Evolutionary conservation across 306 rosid genomes (phyloP).

Genomic region (Cyamopsis tetragonoloba): DNA sequence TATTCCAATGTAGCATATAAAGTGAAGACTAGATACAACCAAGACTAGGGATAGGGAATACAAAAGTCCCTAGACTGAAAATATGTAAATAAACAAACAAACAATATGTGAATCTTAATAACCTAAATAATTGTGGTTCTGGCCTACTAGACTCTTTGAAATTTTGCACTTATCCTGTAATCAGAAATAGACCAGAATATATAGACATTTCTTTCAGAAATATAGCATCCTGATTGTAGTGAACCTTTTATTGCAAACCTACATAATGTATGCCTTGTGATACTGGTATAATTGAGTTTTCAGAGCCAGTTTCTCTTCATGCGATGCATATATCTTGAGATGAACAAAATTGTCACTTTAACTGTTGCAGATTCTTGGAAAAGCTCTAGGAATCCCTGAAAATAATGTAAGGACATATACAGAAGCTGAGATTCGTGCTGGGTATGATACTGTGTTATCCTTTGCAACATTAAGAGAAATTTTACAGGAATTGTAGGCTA

Average conservation of each 20-base stretch:
- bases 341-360: conserved; percentile 5
- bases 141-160: conserved; percentile 4
- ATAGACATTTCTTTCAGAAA: neutral
- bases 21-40: conserved; percentile 1
- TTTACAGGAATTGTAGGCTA: conserved; percentile 9
- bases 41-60: conserved; percentile 14
- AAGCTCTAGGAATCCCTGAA: conserved; percentile 87
- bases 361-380: conserved; percentile 70
- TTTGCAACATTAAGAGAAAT: neutral
- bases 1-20: neutral
- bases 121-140: conserved; percentile 9
- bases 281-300: conserved; percentile 1
- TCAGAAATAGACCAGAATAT: conserved; percentile 4
- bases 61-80: neutral
- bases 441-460: conserved; percentile 45
- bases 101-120: neutral
- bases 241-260: conserved; percentile 8
- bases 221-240: neutral
- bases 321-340: conserved; percentile 24
- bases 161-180: neutral
- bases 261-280: neutral
- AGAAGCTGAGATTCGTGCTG: conserved; percentile 94
- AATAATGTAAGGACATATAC: conserved; percentile 81
- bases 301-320: neutral
- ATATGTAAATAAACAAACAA: neutral